Percentiles rank a stretch among this genome's conserved stretches.
Evolutionary conservation across 1,284 basidiomycete species (phyloP).

Genomic region (Phaffia rhodozyma): DNA sequence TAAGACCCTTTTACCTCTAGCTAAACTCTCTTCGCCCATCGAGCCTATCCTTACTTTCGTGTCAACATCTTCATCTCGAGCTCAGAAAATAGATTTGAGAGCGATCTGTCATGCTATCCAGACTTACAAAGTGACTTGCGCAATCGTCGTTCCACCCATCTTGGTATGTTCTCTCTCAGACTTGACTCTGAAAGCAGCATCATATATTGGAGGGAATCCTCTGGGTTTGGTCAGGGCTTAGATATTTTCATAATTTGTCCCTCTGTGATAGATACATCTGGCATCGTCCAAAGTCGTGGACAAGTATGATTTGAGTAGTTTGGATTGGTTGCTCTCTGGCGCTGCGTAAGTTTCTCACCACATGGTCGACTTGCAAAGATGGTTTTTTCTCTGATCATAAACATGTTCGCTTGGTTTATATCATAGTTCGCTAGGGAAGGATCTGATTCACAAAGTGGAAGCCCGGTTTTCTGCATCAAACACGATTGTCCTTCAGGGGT

Average conservation of each 20-base stretch:
- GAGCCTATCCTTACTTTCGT: slow-evolving; percentile 40
- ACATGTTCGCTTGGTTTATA: neutral
- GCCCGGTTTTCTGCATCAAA: slow-evolving; percentile 21
- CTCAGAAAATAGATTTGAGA: slow-evolving; percentile 43
- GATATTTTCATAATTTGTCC: neutral
- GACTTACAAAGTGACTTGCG: slow-evolving; percentile 50
- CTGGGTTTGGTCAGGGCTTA: neutral
- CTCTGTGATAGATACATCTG: slow-evolving; percentile 21
- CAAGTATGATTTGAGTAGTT: slow-evolving; percentile 53
- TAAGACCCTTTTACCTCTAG: neutral
- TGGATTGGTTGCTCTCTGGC: slow-evolving; percentile 55
- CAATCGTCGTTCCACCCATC: slow-evolving; percentile 72
- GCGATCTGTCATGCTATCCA: slow-evolving; percentile 55
- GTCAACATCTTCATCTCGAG: no score
- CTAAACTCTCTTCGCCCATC: neutral
- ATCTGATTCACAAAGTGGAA: slow-evolving; percentile 27
- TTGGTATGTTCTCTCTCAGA: slow-evolving; percentile 51
- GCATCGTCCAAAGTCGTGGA: slow-evolving; percentile 45
- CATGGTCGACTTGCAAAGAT: slow-evolving; percentile 32
- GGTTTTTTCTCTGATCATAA: slow-evolving; percentile 14
- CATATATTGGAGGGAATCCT: neutral
- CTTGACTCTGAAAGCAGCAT: neutral
- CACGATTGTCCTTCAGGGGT: slow-evolving; percentile 35
- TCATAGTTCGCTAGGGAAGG: slow-evolving; percentile 14
- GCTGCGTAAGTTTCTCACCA: slow-evolving; percentile 60